Percentiles rank a stretch among this genome's conserved stretches.
These are phyloP conservation scores for Cercospora canescens DNA, from an alignment of 2,329 filamentous ascomycete genomes.

Conservation along the genomic window DNA sequence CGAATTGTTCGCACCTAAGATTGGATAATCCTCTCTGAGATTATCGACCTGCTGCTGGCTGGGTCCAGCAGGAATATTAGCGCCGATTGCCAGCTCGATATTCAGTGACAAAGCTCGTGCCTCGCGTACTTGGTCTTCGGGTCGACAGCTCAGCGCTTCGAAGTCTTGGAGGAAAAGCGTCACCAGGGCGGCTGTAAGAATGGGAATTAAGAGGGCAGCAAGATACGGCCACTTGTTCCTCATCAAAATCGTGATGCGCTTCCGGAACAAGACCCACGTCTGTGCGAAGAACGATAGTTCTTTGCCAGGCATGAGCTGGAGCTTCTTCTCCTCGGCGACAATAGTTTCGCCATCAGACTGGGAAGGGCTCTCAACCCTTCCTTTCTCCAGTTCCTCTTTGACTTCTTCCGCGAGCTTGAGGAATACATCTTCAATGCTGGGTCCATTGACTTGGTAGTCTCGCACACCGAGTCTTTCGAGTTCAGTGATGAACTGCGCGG, in stretches of 20 bases:
- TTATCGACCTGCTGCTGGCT: conserved; percentile 31
- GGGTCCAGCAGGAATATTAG: conserved; percentile 44
- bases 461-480: conserved; percentile 67
- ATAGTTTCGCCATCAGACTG: conserved; percentile 24
- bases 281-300: conserved; percentile 71
- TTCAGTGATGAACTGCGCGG: conserved; percentile 68
- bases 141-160: conserved; percentile 49
- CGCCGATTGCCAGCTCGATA: conserved; percentile 7
- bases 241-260: conserved; percentile 74
- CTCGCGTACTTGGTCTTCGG: conserved; percentile 34
- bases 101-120: conserved; percentile 25
- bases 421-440: conserved; percentile 92
- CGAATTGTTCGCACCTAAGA: conserved; percentile 18
- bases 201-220: conserved; percentile 73
- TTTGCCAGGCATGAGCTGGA: conserved; percentile 64
- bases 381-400: conserved; percentile 51
- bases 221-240: conserved; percentile 76
- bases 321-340: conserved; percentile 25
- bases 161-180: conserved; percentile 70
- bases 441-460: conserved; percentile 83
- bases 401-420: conserved; percentile 82
- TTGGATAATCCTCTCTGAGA: conserved; percentile 29
- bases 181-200: conserved; percentile 76
- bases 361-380: conserved; percentile 21
- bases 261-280: conserved; percentile 71